Conservation (phyloP, 345 rosid species). For the Eucalyptus erythrocorys region DNA sequence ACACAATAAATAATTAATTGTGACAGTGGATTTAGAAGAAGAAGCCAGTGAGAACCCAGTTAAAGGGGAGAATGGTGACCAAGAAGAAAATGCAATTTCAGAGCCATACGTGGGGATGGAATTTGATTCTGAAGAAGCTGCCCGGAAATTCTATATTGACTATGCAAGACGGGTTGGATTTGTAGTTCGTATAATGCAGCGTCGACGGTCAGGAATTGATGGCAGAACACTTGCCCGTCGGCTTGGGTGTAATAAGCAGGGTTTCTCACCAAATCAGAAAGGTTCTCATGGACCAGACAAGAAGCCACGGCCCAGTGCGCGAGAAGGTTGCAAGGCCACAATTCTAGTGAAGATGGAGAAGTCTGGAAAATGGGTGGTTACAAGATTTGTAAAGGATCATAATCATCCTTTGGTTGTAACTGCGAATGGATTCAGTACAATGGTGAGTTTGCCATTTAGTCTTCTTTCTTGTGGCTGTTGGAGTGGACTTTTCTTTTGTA, state of each 20-base stretch:
- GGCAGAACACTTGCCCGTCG: constrained; percentile 77
- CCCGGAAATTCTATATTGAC: constrained; percentile 44
- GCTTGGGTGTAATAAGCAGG: constrained; percentile 79
- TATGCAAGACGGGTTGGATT: constrained; percentile 63
- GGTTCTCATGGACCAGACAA: constrained; percentile 29
- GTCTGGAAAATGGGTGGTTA: constrained; percentile 72
- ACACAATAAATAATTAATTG: background rate
- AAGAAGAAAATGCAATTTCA: constrained; percentile 16
- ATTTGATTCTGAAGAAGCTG: constrained; percentile 70
- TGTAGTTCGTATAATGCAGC: constrained; percentile 69
- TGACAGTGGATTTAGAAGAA: constrained; percentile 42
- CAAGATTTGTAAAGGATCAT: constrained; percentile 71
- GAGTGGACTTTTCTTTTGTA: background rate
- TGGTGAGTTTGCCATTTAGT: constrained; percentile 22
- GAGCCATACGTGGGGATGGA: constrained; percentile 78
- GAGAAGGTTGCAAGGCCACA: constrained; percentile 86
- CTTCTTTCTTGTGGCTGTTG: background rate
- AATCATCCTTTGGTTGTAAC: constrained; percentile 56
- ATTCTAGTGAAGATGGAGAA: constrained; percentile 71
- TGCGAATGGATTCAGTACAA: constrained; percentile 26
- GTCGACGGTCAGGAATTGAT: constrained; percentile 70
- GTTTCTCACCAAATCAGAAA: constrained; percentile 47
- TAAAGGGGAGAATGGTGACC: constrained; percentile 21
- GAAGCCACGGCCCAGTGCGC: constrained; percentile 47
- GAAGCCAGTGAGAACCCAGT: constrained; percentile 14